Conservation (phyloP, 495 filamentous ascomycete genomes). For the Xylaria bambusicola region DNA sequence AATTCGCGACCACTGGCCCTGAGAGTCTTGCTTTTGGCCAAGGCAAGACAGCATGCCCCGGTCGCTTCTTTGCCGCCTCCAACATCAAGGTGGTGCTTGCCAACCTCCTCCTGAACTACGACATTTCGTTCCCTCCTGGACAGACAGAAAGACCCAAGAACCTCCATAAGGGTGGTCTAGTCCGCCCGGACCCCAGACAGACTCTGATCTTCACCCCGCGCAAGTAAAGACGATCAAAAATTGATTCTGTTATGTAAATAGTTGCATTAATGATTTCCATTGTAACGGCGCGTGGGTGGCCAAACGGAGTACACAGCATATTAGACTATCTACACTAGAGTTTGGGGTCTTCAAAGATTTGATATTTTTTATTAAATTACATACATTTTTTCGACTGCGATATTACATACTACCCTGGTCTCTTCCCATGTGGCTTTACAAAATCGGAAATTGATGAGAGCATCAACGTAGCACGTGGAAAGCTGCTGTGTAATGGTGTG, state of each 20-base stretch:
- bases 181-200: constrained; percentile 18
- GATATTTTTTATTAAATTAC: not conserved
- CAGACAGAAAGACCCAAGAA: constrained; percentile 20
- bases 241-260: constrained; percentile 5
- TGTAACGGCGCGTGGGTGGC: constrained; percentile 6
- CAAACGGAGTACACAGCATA: constrained; percentile 1
- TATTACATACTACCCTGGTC: no score
- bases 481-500: no score
- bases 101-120: constrained; percentile 57
- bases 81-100: constrained; percentile 60
- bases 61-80: constrained; percentile 57
- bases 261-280: constrained; percentile 10
- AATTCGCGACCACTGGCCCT: constrained; percentile 45
- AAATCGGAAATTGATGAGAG: no score
- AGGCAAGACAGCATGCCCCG: constrained; percentile 60
- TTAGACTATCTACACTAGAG: constrained; percentile 15
- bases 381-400: no score
- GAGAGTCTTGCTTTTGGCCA: constrained; percentile 52
- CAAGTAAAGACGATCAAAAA: constrained; percentile 9
- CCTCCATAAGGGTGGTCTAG: constrained; percentile 18
- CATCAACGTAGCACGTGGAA: no score
- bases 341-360: constrained; percentile 15
- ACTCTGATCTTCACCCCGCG: constrained; percentile 17
- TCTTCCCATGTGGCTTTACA: no score
- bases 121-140: constrained; percentile 38